Base-by-base conservation (phyloP, 2,329 filamentous ascomycete species). In the Moelleriella libera region DNA sequence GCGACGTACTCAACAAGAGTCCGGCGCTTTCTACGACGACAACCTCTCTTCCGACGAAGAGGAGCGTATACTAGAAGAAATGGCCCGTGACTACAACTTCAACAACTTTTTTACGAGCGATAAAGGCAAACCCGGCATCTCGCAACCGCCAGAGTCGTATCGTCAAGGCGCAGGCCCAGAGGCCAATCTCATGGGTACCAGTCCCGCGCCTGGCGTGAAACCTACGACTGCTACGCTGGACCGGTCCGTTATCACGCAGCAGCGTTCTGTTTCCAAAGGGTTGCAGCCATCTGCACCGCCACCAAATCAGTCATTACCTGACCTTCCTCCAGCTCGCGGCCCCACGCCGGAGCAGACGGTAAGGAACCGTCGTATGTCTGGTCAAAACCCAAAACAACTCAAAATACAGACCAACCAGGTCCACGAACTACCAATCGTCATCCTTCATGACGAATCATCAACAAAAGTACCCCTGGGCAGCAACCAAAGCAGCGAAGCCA, bases 51-150 rank as follows among this genome's bases (percentile, higher is more conserved):
- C 77, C 0, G 79, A 80, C 3, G 82, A 88, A 48, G 85, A 89
- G 59, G 85, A 89, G 59, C 75, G 82, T 34, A 74, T 88, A 47
- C 64, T 96, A 45, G 90, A 96, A 51, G 88, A 95, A 61, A 88
- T 97, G 75, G 88, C 86, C 0, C 80, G 78, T 53, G 87, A 85
- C 47, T 90, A 88, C 62, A 77, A 82, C 47, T 80, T 92, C 58
- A 86, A 90, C 48, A 84, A 89, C 48, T 94, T 94, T 58, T 76
- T 86, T 49, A 85, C 89, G 58, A 51, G 49, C 14, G 46, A 51
- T 75, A 86, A 83, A 14, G 57, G 78, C 12, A 74, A 21, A 21
- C 21, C 21, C 21, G 21, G 80, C 30, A 63, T 86, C 2, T 43
- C 44, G 7, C 50, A 47, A 7, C 48, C 31, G n/a, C 45, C 43